Base-by-base conservation (phyloP, 306 rosid genomes). In the Trichosanthes truncata region DNA sequence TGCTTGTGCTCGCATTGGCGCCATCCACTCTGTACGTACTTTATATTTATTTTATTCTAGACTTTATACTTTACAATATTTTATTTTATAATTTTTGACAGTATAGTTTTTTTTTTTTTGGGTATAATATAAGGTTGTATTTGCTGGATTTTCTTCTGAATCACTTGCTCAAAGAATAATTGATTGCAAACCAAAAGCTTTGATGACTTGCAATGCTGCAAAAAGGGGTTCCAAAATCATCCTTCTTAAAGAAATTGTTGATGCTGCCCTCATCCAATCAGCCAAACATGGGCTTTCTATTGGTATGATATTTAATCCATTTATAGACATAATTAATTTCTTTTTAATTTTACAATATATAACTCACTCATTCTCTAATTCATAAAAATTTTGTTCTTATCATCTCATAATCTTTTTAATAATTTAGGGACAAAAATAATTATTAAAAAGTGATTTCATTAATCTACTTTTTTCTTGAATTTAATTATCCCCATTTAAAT, bases 1-100 rank as follows among this genome's bases (percentile, higher is more conserved):
- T 53, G 98, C 98, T 0, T 94, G 97, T 79, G 98, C 98, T 49
- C 97, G 98, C 36, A 87, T 94, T 71, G 98, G 97, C 21, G 98
- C 97, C 10, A 91, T 94, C 81, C 98, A 94, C 87, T 94, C 98
- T 85, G 98, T 94, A 89, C 0, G 25, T 66, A 35, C 12, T 3
- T 7, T 21, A 21, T 57, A 52, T 52, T 53, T 53, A 53, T 6
- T 53, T 53, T 18, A 80, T 38, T 36, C 0, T 65, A 33, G 17
- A 12, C 21, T 60, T 11, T 51, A 0, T 13, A 45, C 9, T 40
- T 45, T 9, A 41, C 7, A 41, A 41, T 41, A 41, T 7, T 36
- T 36, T 36, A 36, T 36, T 4, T 36, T 36, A 36, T 36, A 36
- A 29, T 29, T 1, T 29, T 1, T 29, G 33, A 29, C 33, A 29